Conservation (phyloP, 2,329 filamentous ascomycete species). For the Colletotrichum sp. region DNA sequence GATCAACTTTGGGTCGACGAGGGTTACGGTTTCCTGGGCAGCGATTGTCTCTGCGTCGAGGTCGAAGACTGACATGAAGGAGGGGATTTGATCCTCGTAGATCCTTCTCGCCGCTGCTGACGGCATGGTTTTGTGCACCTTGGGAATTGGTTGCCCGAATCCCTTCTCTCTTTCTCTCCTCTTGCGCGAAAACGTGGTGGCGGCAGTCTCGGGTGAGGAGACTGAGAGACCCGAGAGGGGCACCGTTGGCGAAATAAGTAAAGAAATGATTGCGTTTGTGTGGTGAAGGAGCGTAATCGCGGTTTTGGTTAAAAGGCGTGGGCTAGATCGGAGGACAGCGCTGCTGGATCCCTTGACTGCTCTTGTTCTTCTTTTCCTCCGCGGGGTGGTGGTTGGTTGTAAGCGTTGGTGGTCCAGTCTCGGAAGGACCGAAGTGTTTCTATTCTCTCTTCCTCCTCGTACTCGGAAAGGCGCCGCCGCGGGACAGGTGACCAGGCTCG, state of each 20-base stretch:
- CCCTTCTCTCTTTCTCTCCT: slow-evolving; percentile 22
- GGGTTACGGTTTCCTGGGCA: slow-evolving; percentile 57
- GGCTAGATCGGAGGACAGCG: slow-evolving; percentile 47
- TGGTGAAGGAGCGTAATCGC: slow-evolving; percentile 24
- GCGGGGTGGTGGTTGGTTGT: slow-evolving; percentile 1
- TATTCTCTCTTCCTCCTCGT: slow-evolving; percentile 9
- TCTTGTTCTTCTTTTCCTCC: slow-evolving; percentile 4
- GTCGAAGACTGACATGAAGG: slow-evolving; percentile 79
- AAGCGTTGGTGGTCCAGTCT: not conserved
- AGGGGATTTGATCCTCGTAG: slow-evolving; percentile 75
- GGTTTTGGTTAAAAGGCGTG: slow-evolving; percentile 21
- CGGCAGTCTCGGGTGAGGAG: slow-evolving; percentile 20
- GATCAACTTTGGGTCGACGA: slow-evolving; percentile 59
- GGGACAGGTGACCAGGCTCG: slow-evolving; percentile 6
- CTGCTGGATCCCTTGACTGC: slow-evolving; percentile 54
- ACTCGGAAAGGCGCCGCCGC: slow-evolving; percentile 3
- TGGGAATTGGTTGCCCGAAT: slow-evolving; percentile 15
- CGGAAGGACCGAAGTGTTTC: slow-evolving; percentile 6
- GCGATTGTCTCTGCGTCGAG: slow-evolving; percentile 63
- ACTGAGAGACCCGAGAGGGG: slow-evolving; percentile 6
- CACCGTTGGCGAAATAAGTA: slow-evolving; percentile 12
- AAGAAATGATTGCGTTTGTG: slow-evolving; percentile 19
- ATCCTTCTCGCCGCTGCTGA: slow-evolving; percentile 65
- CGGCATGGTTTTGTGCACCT: slow-evolving; percentile 55
- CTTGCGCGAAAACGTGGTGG: slow-evolving; percentile 20